phyloP scores from a whole-genome alignment of 2,329 filamentous ascomycete genomes.

The Fusarium sp. region DNA sequence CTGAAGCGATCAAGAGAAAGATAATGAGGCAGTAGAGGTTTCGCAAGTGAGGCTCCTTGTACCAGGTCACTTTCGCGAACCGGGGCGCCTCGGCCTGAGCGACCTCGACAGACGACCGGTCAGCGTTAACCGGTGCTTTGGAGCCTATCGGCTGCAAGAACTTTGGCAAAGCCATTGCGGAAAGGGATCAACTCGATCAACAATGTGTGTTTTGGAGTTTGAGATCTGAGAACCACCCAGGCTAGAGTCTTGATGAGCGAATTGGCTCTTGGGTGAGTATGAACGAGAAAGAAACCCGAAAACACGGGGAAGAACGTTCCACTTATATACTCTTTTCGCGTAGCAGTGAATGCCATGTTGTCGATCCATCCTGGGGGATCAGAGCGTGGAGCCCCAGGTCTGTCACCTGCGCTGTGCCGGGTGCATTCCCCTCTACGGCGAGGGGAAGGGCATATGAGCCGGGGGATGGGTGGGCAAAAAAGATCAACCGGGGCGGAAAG shows the following conservation, averaged over 20 bases:
- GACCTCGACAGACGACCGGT: constrained; percentile 46
- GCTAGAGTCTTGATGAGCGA: constrained; percentile 4
- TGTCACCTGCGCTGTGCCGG: constrained; percentile 6
- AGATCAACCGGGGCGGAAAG: constrained; percentile 39
- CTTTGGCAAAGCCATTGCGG: constrained; percentile 41
- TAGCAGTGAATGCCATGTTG: constrained; percentile 7
- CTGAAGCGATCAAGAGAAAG: constrained; percentile 70
- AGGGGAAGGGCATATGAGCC: constrained; percentile 22
- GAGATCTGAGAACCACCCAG: neutral
- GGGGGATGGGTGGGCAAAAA: constrained; percentile 32
- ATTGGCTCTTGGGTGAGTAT: constrained; percentile 30
- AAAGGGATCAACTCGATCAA: neutral
- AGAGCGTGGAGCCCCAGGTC: neutral
- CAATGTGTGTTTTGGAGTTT: constrained; percentile 1
- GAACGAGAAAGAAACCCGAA: constrained; percentile 15
- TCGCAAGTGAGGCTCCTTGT: constrained; percentile 66
- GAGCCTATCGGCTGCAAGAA: constrained; percentile 41
- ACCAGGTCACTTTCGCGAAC: constrained; percentile 69
- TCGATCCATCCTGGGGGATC: constrained; percentile 17
- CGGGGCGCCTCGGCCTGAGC: constrained; percentile 60
- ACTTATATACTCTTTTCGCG: constrained; percentile 39
- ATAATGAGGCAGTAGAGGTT: constrained; percentile 65
- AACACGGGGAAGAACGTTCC: constrained; percentile 25
- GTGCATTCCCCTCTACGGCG: constrained; percentile 26
- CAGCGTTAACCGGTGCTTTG: constrained; percentile 23